Base-by-base conservation (phyloP, 2,329 filamentous ascomycete species). In the Pseudocercospora fuligena region DNA sequence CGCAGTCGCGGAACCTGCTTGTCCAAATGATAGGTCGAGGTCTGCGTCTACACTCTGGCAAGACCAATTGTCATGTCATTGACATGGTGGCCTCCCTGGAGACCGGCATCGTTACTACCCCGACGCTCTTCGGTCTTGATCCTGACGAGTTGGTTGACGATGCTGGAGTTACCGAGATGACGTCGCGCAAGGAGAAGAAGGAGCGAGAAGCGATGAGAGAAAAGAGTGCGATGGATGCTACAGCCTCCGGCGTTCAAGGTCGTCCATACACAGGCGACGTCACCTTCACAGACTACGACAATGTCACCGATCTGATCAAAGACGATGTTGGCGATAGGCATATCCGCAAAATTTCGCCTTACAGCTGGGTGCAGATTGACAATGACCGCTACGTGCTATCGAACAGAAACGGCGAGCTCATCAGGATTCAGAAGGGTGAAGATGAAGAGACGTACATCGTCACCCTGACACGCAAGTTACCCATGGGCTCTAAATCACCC, bases 11-110 rank as follows among this genome's bases (percentile, higher is more conserved):
- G n/a, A 98, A 97, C 73, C 82, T 99, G 2, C 87, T 99, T 1
- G 89, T 98, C 0, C 95, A 99, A 79, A 99, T 99, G 95, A 97
- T 99, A 68, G 95, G 95, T 0, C 87, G 95, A 73, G 95, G 95
- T 4, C 92, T 99, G 88, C 88, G 95, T 49, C 81, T 97, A 46
- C 86, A 92, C 76, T 84, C 89, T 0, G 91, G 87, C 12, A 99
- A 99, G 79, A 82, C 89, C 46, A 88, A 98, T 75, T 99, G 95
- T 73, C 95, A 98, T 77, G 85, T 99, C 66, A 96, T 99, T 74
- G 95, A 99, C 78, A 93, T 99, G 88, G 95, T 98, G 0, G 91
- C 94, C 0, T 93, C 89, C 43, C 82, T 98, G 23, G 88, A 89
- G 60, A 91, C 89, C 0, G 95, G 95, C 4, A 92, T 99, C 60